phyloP scores from a whole-genome alignment of 345 rosid species.

The Sapria himalayana region DNA sequence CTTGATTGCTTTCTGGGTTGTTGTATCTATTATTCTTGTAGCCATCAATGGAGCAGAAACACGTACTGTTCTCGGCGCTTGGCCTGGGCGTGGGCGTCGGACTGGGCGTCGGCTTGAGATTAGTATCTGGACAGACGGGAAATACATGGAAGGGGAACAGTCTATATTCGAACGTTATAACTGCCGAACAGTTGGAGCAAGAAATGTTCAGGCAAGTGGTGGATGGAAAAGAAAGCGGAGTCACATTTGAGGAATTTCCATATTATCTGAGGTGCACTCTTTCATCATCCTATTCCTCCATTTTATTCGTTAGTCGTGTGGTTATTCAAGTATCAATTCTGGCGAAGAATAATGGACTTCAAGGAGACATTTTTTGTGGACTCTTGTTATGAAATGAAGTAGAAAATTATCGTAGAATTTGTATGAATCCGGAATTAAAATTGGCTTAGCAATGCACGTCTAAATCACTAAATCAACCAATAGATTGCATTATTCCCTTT shows the following conservation, averaged over 20 bases:
- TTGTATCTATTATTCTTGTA: no score
- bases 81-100: slow-evolving; percentile 48
- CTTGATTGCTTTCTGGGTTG: no score
- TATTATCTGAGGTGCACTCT: slow-evolving; percentile 36
- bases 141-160: slow-evolving; percentile 27
- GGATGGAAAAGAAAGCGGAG: slow-evolving; percentile 43
- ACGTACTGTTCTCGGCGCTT: slow-evolving; percentile 30
- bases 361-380: background rate
- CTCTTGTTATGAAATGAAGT: no score
- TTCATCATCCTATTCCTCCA: background rate
- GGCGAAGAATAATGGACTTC: no score
- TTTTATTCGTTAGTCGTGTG: background rate
- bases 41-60: slow-evolving; percentile 56
- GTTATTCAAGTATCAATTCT: background rate
- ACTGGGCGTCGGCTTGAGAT: slow-evolving; percentile 29
- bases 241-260: slow-evolving; percentile 50
- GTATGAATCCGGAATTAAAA: no score
- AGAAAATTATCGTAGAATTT: no score
- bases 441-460: no score
- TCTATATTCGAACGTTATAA: slow-evolving; percentile 9
- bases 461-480: no score
- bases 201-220: slow-evolving; percentile 30
- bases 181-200: slow-evolving; percentile 25
- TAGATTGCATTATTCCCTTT: no score
- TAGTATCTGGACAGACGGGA: slow-evolving; percentile 34